Base-by-base conservation (phyloP, 257 asterid species). In the Nicotiana tabacum region DNA sequence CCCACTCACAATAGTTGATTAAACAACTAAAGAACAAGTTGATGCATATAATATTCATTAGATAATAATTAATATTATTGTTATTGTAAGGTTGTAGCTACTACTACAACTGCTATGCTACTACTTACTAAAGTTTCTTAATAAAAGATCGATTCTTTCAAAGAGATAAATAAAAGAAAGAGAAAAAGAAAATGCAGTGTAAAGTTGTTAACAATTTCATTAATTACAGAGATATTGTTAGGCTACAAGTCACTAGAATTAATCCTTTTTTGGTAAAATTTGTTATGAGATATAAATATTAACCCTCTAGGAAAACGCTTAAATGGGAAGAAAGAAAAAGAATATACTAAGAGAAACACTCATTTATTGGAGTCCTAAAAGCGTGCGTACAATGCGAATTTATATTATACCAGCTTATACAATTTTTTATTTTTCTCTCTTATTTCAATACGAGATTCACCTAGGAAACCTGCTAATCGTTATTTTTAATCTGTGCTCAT, bases 1-100 rank as follows among this genome's bases (percentile, higher is more conserved):
- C 90, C 90, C 92, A 89, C 92, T 89, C 78, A 64, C 39, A 51
- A 27, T 72, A 74, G 64, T 48, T 74, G 46, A 74, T 74, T 53
- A 74, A 74, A 21, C 16, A 74, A 74, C 62, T 51, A 51, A 74
- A 74, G 64, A 7, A 48, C 80, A 51, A 48, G 16, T 74, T 74
- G 62, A 27, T 48, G 6, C 15, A 72, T 51, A 74, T 27, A 12
- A 70, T 72, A 12, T 46, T 53, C 5, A 53, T 53, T 0, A 43
- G 3, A 29, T 29, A 65, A 65, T 12, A 29, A 30, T 65, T 10
- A 12, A 29, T 30, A 2, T 24, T 27, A 5, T 15, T 13, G 1
- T 62, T 27, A 9, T 62, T 27, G 13, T 65, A 29, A 29, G n/a
- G 2, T 65, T 29, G 4, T 65, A 62, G 67, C 33, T 24, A 62